Evolutionary conservation across 1,284 basidiomycete genomes (phyloP).

Genomic region (Caloboletus firmus): DNA sequence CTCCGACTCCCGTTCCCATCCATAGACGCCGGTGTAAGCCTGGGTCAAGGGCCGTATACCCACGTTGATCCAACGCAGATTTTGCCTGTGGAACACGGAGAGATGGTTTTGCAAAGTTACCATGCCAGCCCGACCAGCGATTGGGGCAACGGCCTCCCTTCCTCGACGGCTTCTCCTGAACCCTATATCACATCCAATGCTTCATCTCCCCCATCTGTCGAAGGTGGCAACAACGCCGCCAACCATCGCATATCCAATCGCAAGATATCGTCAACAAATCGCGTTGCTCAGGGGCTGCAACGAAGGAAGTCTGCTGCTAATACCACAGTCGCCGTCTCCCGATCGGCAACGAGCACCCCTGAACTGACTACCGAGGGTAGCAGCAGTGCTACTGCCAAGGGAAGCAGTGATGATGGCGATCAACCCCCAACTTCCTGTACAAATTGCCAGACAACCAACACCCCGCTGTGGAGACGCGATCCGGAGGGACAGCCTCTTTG

Average conservation of each 20-base stretch:
- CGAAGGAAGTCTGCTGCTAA: constrained; percentile 50
- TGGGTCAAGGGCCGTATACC: constrained; percentile 62
- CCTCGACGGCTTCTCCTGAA: constrained; percentile 75
- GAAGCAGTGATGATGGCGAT: constrained; percentile 64
- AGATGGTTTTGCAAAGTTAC: constrained; percentile 49
- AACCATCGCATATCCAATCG: constrained; percentile 37
- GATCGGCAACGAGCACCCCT: constrained; percentile 57
- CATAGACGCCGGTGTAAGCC: constrained; percentile 42
- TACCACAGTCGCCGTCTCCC: constrained; percentile 36
- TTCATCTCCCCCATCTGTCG: constrained; percentile 67
- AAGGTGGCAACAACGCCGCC: constrained; percentile 41
- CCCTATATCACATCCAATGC: constrained; percentile 65
- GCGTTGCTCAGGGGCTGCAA: constrained; percentile 50
- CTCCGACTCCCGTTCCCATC: constrained; percentile 62
- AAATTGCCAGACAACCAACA: constrained; percentile 95
- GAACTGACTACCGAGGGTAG: constrained; percentile 42
- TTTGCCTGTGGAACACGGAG: constrained; percentile 52
- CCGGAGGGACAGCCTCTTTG: constrained; percentile 94
- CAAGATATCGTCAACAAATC: constrained; percentile 63
- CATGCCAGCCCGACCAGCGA: constrained; percentile 80
- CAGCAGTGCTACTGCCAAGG: constrained; percentile 38
- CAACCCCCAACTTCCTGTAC: constrained; percentile 81
- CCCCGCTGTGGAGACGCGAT: constrained; percentile 92
- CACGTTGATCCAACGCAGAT: constrained; percentile 89
- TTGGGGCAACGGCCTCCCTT: constrained; percentile 69